Evolutionary conservation across 2,329 filamentous ascomycete species (phyloP).

Genomic region (Chaetoscypha palmicola): DNA sequence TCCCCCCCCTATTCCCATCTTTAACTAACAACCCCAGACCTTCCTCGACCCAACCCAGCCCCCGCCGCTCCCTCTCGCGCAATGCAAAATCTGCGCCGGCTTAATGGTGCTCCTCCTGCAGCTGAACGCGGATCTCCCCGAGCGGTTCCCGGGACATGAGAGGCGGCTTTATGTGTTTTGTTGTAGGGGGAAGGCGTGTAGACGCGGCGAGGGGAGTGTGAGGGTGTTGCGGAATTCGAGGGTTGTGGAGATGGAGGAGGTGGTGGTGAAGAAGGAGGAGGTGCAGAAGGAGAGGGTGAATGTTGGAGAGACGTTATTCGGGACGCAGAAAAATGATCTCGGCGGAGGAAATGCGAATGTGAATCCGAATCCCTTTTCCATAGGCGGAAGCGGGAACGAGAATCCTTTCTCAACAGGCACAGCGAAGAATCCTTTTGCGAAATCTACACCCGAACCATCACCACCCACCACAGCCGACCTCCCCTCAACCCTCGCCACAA

Average conservation of each 20-base stretch:
- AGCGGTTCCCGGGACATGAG: constrained; percentile 80
- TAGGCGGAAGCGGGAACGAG: constrained; percentile 29
- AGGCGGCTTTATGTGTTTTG: constrained; percentile 80
- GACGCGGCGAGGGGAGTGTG: constrained; percentile 75
- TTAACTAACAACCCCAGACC: constrained; percentile 44
- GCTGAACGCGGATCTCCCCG: constrained; percentile 82
- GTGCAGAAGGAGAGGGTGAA: constrained; percentile 27
- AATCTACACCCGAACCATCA: constrained; percentile 10
- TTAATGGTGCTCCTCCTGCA: constrained; percentile 82
- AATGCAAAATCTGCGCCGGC: constrained; percentile 81
- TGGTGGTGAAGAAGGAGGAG: constrained; percentile 26
- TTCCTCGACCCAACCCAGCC: constrained; percentile 71
- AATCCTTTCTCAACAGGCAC: constrained; percentile 64
- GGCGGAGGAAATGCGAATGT: constrained; percentile 40
- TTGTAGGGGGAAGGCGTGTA: constrained; percentile 71
- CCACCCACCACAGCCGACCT: constrained; percentile 31
- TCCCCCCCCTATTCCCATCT: neutral
- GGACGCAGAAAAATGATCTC: constrained; percentile 43
- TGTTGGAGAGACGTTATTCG: constrained; percentile 65
- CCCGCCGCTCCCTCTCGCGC: constrained; percentile 69
- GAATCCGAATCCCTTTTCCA: constrained; percentile 57
- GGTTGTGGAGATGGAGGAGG: constrained; percentile 31
- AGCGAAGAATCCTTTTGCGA: constrained; percentile 44
- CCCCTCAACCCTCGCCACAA: constrained; percentile 62
- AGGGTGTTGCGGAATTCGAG: constrained; percentile 66